Conservation (phyloP, 2,329 filamentous ascomycete species). For the Alternaria viburni region DNA sequence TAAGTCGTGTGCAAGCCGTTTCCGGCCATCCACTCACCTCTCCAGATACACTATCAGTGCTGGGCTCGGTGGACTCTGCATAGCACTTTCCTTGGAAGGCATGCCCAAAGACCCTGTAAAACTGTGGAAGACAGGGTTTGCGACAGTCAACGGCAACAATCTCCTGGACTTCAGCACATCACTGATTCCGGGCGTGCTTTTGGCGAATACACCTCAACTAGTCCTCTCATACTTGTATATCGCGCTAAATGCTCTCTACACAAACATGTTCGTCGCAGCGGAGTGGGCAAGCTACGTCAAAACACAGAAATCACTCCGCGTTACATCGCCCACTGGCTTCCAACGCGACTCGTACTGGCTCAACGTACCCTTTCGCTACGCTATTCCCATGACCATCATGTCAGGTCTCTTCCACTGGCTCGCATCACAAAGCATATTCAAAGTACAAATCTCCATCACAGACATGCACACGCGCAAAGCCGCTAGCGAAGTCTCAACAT, state of each 20-base stretch:
- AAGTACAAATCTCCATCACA: slow-evolving; percentile 28
- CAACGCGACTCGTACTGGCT: slow-evolving; percentile 54
- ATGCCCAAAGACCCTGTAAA: slow-evolving; percentile 13
- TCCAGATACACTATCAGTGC: background rate
- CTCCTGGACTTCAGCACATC: slow-evolving; percentile 7
- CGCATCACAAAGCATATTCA: slow-evolving; percentile 52
- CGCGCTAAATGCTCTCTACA: slow-evolving; percentile 55
- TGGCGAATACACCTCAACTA: slow-evolving; percentile 57
- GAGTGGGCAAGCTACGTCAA: slow-evolving; percentile 56
- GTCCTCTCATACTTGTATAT: slow-evolving; percentile 56
- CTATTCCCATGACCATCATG: slow-evolving; percentile 43
- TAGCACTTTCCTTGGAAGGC: background rate
- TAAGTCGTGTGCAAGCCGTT: background rate
- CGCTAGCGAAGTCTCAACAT: background rate
- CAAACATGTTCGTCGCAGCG: slow-evolving; percentile 53
- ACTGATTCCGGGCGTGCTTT: slow-evolving; percentile 30
- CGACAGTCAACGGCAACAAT: slow-evolving; percentile 18
- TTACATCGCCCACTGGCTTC: slow-evolving; percentile 42
- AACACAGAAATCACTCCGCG: slow-evolving; percentile 45
- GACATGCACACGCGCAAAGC: background rate
- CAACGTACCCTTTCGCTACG: slow-evolving; percentile 49
- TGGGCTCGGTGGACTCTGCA: slow-evolving; percentile 1
- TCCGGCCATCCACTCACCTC: fast-evolving
- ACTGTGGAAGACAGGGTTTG: slow-evolving; percentile 19
- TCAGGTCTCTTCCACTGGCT: slow-evolving; percentile 53